Percentiles rank a stretch among this genome's conserved stretches.
Evolutionary conservation across 2,329 filamentous ascomycete genomes (phyloP).

Genomic region (Thielaviopsis musarum): DNA sequence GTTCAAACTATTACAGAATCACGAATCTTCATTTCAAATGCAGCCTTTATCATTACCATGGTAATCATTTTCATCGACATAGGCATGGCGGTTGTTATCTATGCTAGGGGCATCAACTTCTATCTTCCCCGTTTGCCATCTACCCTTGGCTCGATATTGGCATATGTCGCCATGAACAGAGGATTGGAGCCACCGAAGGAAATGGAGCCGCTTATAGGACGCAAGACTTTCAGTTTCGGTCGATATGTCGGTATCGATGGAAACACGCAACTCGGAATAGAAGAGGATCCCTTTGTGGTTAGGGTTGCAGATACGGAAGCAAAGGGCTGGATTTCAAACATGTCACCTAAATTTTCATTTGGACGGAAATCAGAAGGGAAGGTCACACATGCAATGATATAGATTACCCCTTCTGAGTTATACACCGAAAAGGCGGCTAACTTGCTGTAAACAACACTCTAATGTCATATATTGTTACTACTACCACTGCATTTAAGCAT

Average conservation of each 20-base stretch:
- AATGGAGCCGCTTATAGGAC: neutral
- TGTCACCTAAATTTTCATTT: too few species aligned
- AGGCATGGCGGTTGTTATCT: constrained; percentile 26
- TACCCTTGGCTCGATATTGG: constrained; percentile 29
- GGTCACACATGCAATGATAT: constrained; percentile 1
- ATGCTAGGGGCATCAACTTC: constrained; percentile 22
- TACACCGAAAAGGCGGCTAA: too few species aligned
- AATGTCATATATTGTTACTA: too few species aligned
- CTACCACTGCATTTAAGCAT: too few species aligned
- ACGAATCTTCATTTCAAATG: constrained; percentile 30
- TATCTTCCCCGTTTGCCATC: constrained; percentile 36
- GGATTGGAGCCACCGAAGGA: constrained; percentile 16
- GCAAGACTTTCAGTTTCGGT: constrained; percentile 25
- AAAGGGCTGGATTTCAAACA: neutral
- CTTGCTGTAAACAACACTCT: too few species aligned
- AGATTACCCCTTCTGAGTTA: too few species aligned
- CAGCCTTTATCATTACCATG: constrained; percentile 29
- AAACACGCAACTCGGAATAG: constrained; percentile 32
- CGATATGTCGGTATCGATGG: constrained; percentile 31
- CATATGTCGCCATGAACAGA: constrained; percentile 30
- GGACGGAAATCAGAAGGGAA: too few species aligned
- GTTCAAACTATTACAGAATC: constrained; percentile 17
- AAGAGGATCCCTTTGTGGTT: constrained; percentile 28
- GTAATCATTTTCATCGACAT: constrained; percentile 27
- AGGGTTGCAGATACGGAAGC: constrained; percentile 6